These are phyloP conservation scores for Ascomycota sp. DNA, from an alignment of 2,329 filamentous ascomycete genomes.

Conservation along the genomic window DNA sequence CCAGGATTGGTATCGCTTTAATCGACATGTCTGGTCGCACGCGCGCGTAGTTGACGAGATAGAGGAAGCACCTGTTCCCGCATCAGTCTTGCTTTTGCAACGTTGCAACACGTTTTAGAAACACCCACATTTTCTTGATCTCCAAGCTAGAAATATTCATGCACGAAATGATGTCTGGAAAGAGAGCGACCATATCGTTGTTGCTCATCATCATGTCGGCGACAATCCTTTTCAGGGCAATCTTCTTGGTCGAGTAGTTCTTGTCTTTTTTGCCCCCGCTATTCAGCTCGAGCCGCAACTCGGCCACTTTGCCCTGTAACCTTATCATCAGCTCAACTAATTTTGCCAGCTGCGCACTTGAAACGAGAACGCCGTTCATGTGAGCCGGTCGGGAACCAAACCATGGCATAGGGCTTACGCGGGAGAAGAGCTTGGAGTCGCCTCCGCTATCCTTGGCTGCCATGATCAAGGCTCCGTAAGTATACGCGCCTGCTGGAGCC, in stretches of 20 bases:
- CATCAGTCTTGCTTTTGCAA: background rate
- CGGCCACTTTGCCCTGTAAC: conserved; percentile 91
- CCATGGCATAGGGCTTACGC: conserved; percentile 38
- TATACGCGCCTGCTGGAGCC: no score
- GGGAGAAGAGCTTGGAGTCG: conserved; percentile 97
- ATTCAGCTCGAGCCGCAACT: conserved; percentile 85
- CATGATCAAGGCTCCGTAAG: no score
- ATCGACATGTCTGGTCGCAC: conserved; percentile 87
- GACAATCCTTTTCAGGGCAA: conserved; percentile 96
- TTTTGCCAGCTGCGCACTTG: no score
- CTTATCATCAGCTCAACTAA: no score
- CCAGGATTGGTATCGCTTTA: conserved; percentile 73
- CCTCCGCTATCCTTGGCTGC: conserved; percentile 44
- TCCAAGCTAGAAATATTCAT: conserved; percentile 90
- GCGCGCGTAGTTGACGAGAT: conserved; percentile 88
- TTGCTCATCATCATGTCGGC: conserved; percentile 99
- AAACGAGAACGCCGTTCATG: no score
- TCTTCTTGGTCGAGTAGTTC: conserved; percentile 87
- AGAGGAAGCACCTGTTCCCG: conserved; percentile 70
- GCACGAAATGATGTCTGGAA: conserved; percentile 84
- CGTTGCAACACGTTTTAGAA: background rate
- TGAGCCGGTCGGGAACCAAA: no score
- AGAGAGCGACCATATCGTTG: conserved; percentile 96
- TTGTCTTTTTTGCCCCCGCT: conserved; percentile 96
- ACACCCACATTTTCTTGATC: conserved; percentile 98